Evolutionary conservation across 495 filamentous ascomycete genomes (phyloP).

Genomic region (Letharia columbiana): DNA sequence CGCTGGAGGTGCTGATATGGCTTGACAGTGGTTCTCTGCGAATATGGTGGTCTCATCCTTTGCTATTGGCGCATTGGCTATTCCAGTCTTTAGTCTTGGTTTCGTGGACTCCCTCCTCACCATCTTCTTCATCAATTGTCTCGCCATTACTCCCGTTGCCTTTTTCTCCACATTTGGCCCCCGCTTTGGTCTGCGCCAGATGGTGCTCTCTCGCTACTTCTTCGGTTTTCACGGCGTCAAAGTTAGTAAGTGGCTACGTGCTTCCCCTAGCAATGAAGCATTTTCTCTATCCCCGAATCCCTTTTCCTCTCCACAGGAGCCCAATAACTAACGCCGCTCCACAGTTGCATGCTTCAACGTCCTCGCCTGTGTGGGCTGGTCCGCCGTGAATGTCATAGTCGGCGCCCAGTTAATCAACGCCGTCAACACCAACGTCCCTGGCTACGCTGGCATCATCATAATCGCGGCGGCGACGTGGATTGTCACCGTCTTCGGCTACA

Average conservation of each 20-base stretch:
- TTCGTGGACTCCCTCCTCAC: slow-evolving; percentile 72
- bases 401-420: slow-evolving; percentile 73
- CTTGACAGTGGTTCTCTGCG: slow-evolving; percentile 64
- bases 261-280: slow-evolving; percentile 7
- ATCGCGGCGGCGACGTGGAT: slow-evolving; percentile 63
- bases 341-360: slow-evolving; percentile 62
- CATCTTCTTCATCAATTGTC: slow-evolving; percentile 69
- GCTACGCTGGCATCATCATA: slow-evolving; percentile 68
- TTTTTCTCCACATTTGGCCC: slow-evolving; percentile 78
- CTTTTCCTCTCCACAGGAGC: background rate
- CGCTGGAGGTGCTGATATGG: background rate
- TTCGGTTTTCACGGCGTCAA: slow-evolving; percentile 69
- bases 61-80: slow-evolving; percentile 66
- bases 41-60: slow-evolving; percentile 82
- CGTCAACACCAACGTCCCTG: slow-evolving; percentile 61
- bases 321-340: slow-evolving; percentile 24
- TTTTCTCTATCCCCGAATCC: too few species aligned
- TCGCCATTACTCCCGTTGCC: slow-evolving; percentile 65
- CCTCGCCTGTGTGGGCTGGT: slow-evolving; percentile 70
- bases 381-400: slow-evolving; percentile 69
- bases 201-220: slow-evolving; percentile 77
- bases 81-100: slow-evolving; percentile 57
- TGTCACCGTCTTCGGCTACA: slow-evolving; percentile 70
- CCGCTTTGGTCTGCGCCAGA: slow-evolving; percentile 69
- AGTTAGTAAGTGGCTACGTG: slow-evolving; percentile 46